Percentiles rank a stretch among this genome's conserved stretches.
phyloP scores from a whole-genome alignment of 2,329 filamentous ascomycete species.

The Akanthomyces muscarius region DNA sequence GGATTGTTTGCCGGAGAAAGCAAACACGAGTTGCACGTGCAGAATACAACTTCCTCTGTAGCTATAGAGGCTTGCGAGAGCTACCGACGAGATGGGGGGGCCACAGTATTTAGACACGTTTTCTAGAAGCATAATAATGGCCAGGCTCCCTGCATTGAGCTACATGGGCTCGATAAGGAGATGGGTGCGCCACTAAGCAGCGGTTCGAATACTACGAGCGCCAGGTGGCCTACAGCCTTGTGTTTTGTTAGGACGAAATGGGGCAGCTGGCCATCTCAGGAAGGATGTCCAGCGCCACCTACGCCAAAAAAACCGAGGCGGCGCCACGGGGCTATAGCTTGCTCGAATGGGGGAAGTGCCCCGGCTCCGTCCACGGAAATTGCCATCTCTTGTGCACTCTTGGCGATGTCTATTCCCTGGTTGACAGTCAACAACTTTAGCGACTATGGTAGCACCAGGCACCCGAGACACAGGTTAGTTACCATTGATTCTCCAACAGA shows the following conservation, averaged over 20 bases:
- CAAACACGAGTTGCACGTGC: constrained; percentile 14
- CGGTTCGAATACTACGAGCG: constrained; percentile 2
- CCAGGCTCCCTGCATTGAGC: not conserved
- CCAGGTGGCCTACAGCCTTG: not conserved
- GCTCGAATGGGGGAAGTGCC: not conserved
- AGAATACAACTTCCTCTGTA: not conserved
- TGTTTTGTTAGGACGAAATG: not conserved
- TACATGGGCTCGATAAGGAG: not conserved
- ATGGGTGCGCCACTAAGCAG: constrained; percentile 12
- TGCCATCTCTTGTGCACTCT: not conserved
- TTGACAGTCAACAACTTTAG: not conserved
- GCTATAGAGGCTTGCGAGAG: not conserved
- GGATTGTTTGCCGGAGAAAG: constrained; percentile 10
- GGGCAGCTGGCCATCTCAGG: not conserved
- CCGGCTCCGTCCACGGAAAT: constrained; percentile 11
- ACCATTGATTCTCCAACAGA: not conserved
- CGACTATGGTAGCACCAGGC: not conserved
- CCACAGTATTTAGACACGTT: constrained; percentile 7
- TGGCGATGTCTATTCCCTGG: constrained; percentile 1
- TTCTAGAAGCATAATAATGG: constrained; percentile 6
- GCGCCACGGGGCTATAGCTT: not conserved
- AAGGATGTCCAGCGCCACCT: not conserved
- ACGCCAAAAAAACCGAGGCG: not conserved
- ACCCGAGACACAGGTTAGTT: not conserved
- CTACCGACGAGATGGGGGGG: not conserved